Percentiles rank a stretch among this genome's conserved stretches.
These are phyloP conservation scores for Arthrobotrys pseudoclavata DNA, from an alignment of 2,329 filamentous ascomycete species.

Conservation along the genomic window DNA sequence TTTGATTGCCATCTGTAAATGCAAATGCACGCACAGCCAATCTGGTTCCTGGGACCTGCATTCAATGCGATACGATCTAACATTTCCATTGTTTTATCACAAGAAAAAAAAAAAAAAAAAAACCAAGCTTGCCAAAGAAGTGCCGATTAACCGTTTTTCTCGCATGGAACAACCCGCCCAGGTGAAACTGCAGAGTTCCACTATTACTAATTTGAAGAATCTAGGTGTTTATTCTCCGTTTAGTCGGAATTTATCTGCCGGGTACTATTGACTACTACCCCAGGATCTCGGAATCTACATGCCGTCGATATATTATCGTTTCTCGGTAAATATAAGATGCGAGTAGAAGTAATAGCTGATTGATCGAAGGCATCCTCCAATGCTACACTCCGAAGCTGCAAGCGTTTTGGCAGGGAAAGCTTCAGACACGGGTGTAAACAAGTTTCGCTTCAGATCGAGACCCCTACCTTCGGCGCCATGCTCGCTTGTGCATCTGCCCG, in stretches of 20 bases:
- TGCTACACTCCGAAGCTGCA: constrained; percentile 49
- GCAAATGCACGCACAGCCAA: constrained; percentile 4
- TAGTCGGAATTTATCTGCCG: constrained; percentile 9
- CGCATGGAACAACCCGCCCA: neutral
- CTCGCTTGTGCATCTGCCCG: constrained; percentile 51
- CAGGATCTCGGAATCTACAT: constrained; percentile 2
- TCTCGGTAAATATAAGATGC: constrained; percentile 5
- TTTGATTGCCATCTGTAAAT: neutral
- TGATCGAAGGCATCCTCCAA: constrained; percentile 10
- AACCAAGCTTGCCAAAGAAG: neutral
- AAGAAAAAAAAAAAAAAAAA: neutral
- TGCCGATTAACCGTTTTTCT: constrained; percentile 9
- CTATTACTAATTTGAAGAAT: constrained; percentile 14
- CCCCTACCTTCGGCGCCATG: constrained; percentile 53
- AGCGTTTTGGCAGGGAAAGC: constrained; percentile 45
- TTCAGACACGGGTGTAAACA: constrained; percentile 57
- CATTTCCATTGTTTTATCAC: neutral
- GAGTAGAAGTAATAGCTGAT: constrained; percentile 17
- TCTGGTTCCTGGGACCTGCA: constrained; percentile 19
- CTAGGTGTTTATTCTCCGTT: constrained; percentile 14
- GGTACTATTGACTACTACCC: constrained; percentile 13
- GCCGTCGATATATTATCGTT: neutral
- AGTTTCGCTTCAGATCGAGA: constrained; percentile 57
- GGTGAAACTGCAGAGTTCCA: neutral
- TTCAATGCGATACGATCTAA: neutral